Conservation (phyloP, 371 early-diverging fungal species). For the Enteropsectra breve region DNA sequence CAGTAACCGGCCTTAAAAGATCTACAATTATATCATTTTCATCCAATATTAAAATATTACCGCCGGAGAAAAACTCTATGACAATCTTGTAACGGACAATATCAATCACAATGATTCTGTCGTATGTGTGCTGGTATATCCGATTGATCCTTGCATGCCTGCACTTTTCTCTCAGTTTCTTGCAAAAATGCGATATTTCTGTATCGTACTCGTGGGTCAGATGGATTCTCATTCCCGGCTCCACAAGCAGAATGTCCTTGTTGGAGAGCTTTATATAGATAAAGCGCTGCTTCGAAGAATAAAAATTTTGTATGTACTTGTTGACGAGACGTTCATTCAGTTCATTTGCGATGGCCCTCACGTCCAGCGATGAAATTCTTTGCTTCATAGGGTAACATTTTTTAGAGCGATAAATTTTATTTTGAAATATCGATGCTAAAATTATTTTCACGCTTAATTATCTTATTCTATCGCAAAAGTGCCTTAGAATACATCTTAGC, state of each 20-base stretch:
- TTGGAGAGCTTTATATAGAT: conserved; percentile 56
- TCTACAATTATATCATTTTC: conserved; percentile 46
- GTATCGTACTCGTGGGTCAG: conserved; percentile 45
- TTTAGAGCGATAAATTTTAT: no score
- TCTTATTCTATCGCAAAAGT: no score
- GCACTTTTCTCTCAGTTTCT: conserved; percentile 49
- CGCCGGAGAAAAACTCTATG: conserved; percentile 59
- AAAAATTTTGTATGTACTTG: conserved; percentile 58
- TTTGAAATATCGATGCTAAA: no score
- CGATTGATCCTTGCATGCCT: conserved; percentile 48
- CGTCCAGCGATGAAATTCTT: conserved; percentile 59
- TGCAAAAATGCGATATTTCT: conserved; percentile 57
- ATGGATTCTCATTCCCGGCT: conserved; percentile 59
- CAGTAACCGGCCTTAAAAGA: conserved; percentile 43
- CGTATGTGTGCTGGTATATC: conserved; percentile 58
- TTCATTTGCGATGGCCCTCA: conserved; percentile 58
- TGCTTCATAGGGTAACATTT: conserved; percentile 59
- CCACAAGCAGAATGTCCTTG: conserved; percentile 59
- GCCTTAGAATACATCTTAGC: no score
- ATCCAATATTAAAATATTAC: conserved; percentile 59
- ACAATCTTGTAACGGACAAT: conserved; percentile 45
- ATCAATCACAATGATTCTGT: conserved; percentile 58
- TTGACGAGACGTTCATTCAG: conserved; percentile 36
- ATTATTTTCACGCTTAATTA: no score
- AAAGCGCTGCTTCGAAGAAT: conserved; percentile 50